phyloP scores from a whole-genome alignment of 1,284 basidiomycete genomes.

The Rhodotorula sp. region DNA sequence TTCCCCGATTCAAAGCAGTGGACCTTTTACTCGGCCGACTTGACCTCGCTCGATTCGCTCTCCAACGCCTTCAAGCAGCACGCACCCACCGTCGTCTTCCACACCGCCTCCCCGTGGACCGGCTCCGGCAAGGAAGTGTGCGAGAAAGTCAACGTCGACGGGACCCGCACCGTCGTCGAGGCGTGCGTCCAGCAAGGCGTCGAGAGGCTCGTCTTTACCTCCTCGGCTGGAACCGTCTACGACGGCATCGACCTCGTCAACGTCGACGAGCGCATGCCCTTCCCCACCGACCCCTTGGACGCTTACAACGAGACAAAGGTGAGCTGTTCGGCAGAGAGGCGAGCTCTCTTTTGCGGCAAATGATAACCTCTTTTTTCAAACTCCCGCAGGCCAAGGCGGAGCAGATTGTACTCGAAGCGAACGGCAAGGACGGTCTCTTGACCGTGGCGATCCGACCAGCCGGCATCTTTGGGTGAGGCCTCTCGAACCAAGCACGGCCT shows the following conservation, averaged over 20 bases:
- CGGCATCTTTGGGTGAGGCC: slow-evolving; percentile 85
- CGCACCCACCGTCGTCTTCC: slow-evolving; percentile 81
- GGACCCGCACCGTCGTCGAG: slow-evolving; percentile 80
- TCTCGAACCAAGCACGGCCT: background rate
- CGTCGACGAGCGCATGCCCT: slow-evolving; percentile 81
- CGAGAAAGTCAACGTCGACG: slow-evolving; percentile 90
- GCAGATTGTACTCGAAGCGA: slow-evolving; percentile 76
- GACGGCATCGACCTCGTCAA: slow-evolving; percentile 78
- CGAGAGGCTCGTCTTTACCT: slow-evolving; percentile 89
- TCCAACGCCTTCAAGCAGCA: slow-evolving; percentile 70
- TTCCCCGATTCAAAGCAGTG: slow-evolving; percentile 52
- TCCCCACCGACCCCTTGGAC: slow-evolving; percentile 75
- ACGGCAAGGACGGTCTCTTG: slow-evolving; percentile 73
- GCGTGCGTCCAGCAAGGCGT: slow-evolving; percentile 69
- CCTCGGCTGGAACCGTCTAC: slow-evolving; percentile 89
- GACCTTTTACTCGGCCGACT: slow-evolving; percentile 79
- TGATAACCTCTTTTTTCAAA: background rate
- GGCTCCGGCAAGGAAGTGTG: slow-evolving; percentile 71
- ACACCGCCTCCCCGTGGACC: slow-evolving; percentile 84
- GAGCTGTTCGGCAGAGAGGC: background rate
- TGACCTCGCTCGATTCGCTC: slow-evolving; percentile 71
- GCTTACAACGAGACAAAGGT: slow-evolving; percentile 94
- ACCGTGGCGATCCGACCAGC: slow-evolving; percentile 90
- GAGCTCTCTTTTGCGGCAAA: background rate
- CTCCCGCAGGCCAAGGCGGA: slow-evolving; percentile 68